Percentiles rank a stretch among this genome's conserved stretches.
Evolutionary conservation across 495 filamentous ascomycete species (phyloP).

Genomic region (Penicillium chermesinum): DNA sequence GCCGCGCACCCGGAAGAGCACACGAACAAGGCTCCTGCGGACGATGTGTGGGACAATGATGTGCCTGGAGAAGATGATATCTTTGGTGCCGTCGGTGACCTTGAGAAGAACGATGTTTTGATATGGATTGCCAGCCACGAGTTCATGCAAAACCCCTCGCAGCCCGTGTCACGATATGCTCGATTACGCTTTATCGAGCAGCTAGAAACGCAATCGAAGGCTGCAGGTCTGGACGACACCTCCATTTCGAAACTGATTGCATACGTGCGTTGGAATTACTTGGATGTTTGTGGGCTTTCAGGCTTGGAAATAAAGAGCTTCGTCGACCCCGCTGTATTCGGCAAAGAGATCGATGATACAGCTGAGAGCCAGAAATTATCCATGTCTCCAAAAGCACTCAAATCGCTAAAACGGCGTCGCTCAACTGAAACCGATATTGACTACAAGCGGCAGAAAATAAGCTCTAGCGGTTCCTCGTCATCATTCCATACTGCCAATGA

Average conservation of each 20-base stretch:
- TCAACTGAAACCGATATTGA: background rate
- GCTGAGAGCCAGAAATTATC: no score
- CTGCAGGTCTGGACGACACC: slow-evolving; percentile 10
- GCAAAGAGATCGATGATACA: slow-evolving; percentile 19
- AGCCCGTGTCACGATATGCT: slow-evolving; percentile 16
- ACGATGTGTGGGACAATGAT: background rate
- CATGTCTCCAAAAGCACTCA: background rate
- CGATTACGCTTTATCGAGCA: slow-evolving; percentile 18
- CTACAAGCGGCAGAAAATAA: background rate
- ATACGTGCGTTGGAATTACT: slow-evolving; percentile 21
- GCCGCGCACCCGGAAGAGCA: no score
- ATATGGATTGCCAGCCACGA: slow-evolving; percentile 16
- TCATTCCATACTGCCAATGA: background rate
- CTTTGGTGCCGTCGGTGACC: slow-evolving; percentile 15
- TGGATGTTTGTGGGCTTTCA: slow-evolving; percentile 5
- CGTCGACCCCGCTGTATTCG: slow-evolving; percentile 14
- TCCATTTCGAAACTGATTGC: slow-evolving; percentile 10
- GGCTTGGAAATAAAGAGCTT: background rate
- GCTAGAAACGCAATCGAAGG: slow-evolving; percentile 9
- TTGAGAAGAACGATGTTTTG: slow-evolving; percentile 11
- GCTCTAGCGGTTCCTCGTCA: background rate
- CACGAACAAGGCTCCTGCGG: no score
- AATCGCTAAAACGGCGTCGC: background rate
- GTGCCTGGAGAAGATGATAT: background rate
- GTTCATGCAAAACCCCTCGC: slow-evolving; percentile 15